Percentiles rank a stretch among this genome's conserved stretches.
phyloP scores from a whole-genome alignment of 768 basidiomycete genomes.

The Lentinus tigrinus region DNA sequence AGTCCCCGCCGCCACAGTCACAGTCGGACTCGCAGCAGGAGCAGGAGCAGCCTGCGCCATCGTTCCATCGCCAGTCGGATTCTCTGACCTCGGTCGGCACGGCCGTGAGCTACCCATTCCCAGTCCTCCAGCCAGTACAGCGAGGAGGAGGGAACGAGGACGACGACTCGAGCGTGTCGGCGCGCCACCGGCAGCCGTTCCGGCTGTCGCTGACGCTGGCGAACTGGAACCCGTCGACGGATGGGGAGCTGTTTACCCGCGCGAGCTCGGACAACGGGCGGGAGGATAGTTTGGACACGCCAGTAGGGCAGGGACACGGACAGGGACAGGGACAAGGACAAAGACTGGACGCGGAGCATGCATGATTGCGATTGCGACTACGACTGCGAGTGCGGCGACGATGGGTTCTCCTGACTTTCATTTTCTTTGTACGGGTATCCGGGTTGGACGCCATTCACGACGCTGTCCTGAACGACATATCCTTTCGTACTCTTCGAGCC shows the following conservation, averaged over 20 bases:
- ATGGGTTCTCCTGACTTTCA: too few relatives aligned
- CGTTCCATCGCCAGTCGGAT: constrained; percentile 1
- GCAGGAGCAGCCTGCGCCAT: not conserved
- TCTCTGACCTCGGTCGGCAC: constrained; percentile 14
- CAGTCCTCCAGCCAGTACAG: constrained; percentile 17
- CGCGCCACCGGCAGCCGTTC: constrained; percentile 11
- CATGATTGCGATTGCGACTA: too few relatives aligned
- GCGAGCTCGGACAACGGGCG: constrained; percentile 9
- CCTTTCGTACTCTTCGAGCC: too few relatives aligned
- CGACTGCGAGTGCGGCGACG: too few relatives aligned
- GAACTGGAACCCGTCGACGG: constrained; percentile 25
- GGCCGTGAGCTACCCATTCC: constrained; percentile 16
- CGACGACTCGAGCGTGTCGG: constrained; percentile 1
- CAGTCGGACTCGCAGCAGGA: too few relatives aligned
- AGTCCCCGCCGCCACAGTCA: not conserved
- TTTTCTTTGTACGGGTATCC: too few relatives aligned
- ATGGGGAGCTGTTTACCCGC: constrained; percentile 15
- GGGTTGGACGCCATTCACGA: too few relatives aligned
- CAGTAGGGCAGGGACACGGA: too few relatives aligned
- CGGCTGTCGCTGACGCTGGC: constrained; percentile 26
- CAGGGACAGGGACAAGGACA: too few relatives aligned
- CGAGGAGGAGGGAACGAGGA: constrained; percentile 13
- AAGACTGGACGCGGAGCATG: too few relatives aligned
- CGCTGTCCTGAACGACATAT: too few relatives aligned
- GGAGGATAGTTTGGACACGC: too few relatives aligned